phyloP scores from a whole-genome alignment of 2,329 filamentous ascomycete genomes.

The Clathrospora elynae region DNA sequence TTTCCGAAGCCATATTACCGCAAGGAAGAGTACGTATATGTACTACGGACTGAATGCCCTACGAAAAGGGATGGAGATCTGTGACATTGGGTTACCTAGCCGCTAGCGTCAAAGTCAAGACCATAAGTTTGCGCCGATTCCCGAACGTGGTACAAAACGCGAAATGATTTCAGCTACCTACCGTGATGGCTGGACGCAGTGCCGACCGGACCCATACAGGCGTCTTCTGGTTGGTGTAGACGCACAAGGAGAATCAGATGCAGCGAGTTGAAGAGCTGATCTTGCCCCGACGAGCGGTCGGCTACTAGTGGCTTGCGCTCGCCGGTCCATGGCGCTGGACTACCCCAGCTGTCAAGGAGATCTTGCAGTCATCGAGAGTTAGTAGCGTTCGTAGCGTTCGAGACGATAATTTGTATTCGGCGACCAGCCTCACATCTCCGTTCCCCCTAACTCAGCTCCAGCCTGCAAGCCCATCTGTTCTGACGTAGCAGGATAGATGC shows the following conservation, averaged over 20 bases:
- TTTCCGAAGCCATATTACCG: constrained; percentile 26
- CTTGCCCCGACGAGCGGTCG: constrained; percentile 16
- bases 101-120: constrained; percentile 17
- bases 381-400: constrained; percentile 2
- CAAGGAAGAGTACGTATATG: constrained; percentile 25
- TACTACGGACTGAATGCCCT: constrained; percentile 20
- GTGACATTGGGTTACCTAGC: constrained; percentile 31
- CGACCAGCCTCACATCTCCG: not conserved
- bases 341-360: constrained; percentile 23
- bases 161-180: constrained; percentile 39
- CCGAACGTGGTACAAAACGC: constrained; percentile 28
- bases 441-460: not conserved
- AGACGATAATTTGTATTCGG: not conserved
- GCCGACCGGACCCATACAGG: constrained; percentile 28
- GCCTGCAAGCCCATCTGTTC: not conserved
- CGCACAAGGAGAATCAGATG: constrained; percentile 21
- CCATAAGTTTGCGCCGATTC: constrained; percentile 9
- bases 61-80: constrained; percentile 17
- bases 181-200: constrained; percentile 19
- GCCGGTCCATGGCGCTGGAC: constrained; percentile 21
- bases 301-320: constrained; percentile 31
- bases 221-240: constrained; percentile 34
- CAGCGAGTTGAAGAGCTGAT: constrained; percentile 24
- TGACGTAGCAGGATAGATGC: no score
- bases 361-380: constrained; percentile 11